These are phyloP conservation scores for Didymosphaeria variabile DNA, from an alignment of 2,329 filamentous ascomycete genomes.

Conservation along the genomic window DNA sequence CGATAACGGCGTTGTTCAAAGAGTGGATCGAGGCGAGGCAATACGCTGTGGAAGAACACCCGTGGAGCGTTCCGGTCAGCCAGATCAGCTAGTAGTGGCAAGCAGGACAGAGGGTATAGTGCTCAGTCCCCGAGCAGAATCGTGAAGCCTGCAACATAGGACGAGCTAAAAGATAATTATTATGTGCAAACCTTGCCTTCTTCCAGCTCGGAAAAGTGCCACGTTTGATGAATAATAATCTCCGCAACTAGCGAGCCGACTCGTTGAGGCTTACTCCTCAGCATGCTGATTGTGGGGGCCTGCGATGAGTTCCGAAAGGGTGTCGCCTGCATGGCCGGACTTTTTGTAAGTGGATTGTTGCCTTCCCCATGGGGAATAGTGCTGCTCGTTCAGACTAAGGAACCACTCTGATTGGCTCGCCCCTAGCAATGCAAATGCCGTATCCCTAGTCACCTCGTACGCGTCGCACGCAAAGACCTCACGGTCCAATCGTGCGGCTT, in stretches of 20 bases:
- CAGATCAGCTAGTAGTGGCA: not conserved
- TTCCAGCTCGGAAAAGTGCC: not conserved
- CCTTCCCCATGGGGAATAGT: not conserved
- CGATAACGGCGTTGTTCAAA: slow-evolving; percentile 1
- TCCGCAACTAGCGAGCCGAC: not conserved
- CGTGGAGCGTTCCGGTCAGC: not conserved
- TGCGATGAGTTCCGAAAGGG: not conserved
- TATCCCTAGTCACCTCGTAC: not conserved
- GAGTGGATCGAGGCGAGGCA: slow-evolving; percentile 8
- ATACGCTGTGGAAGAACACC: slow-evolving; percentile 9
- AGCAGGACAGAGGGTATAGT: not conserved
- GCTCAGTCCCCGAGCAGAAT: not conserved
- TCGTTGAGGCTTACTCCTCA: not conserved
- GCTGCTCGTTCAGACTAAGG: not conserved
- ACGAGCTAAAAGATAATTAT: not conserved
- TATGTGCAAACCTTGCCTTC: not conserved
- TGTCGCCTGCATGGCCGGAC: not conserved
- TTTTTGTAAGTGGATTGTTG: not conserved
- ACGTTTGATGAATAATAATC: not conserved
- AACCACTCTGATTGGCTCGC: not conserved
- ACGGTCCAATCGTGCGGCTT: not conserved
- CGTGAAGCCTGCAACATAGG: not conserved
- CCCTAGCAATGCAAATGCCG: not conserved
- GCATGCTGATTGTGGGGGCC: not conserved
- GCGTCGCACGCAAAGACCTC: not conserved